A percentile compares a stretch with the other conserved stretches of the same genome.
These are phyloP conservation scores for Brassica nigra DNA, from an alignment of 345 rosid genomes.

Conservation along the genomic window DNA sequence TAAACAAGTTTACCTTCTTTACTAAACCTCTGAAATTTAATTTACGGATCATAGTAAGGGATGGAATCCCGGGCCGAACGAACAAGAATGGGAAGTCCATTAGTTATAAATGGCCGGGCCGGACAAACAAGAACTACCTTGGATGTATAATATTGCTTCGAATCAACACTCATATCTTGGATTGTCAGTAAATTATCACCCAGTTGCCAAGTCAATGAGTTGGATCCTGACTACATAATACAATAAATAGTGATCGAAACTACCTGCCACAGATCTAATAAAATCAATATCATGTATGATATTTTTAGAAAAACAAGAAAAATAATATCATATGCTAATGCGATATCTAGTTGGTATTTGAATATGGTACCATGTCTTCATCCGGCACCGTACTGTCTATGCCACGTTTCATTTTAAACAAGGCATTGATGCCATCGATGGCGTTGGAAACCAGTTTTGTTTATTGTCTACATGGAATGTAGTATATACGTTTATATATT, in stretches of 20 bases:
- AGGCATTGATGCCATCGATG: conserved; percentile 28
- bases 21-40: too few species aligned
- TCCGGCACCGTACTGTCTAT: conserved; percentile 30
- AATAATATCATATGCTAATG: background rate
- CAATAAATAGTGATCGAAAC: conserved; percentile 1
- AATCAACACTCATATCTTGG: background rate
- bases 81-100: too few species aligned
- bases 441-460: conserved; percentile 7
- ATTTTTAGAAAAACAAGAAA: conserved; percentile 7
- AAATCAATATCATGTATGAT: conserved; percentile 5
- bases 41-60: too few species aligned
- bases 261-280: conserved; percentile 14
- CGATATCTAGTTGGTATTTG: conserved; percentile 13
- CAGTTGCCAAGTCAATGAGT: conserved; percentile 29
- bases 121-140: background rate
- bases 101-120: too few species aligned
- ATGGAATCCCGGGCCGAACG: too few species aligned
- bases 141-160: background rate
- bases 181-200: conserved; percentile 6
- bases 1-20: too few species aligned
- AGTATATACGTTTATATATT: background rate
- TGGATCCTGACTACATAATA: background rate
- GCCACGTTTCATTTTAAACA: conserved; percentile 27
- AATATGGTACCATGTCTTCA: conserved; percentile 20
- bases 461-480: background rate